These are phyloP conservation scores for Raffaelea albimanens DNA, from an alignment of 2,329 filamentous ascomycete species.

Conservation along the genomic window DNA sequence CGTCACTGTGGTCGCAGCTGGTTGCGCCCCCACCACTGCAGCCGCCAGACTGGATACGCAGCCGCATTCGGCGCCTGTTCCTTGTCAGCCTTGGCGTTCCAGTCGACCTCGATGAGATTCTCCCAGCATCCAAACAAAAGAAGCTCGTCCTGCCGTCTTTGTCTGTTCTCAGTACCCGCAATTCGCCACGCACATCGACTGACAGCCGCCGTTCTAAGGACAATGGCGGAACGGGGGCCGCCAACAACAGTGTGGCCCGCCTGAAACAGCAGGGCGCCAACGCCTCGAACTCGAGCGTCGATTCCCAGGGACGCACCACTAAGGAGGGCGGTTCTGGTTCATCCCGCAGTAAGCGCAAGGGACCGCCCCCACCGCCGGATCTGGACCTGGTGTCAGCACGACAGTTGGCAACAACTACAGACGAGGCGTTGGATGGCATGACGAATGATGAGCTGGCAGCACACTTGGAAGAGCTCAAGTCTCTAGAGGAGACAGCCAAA, in stretches of 20 bases:
- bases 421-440: slow-evolving; percentile 71
- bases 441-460: slow-evolving; percentile 64
- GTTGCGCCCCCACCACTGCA: slow-evolving; percentile 90
- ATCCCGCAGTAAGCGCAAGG: slow-evolving; percentile 35
- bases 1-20: slow-evolving; percentile 92
- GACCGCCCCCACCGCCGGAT: slow-evolving; percentile 59
- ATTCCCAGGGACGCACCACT: slow-evolving; percentile 48
- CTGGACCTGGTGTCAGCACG: slow-evolving; percentile 71
- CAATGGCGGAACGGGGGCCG: background rate
- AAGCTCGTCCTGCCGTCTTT: slow-evolving; percentile 89
- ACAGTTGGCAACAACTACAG: slow-evolving; percentile 73
- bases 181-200: slow-evolving; percentile 44
- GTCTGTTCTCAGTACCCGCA: slow-evolving; percentile 24
- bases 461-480: slow-evolving; percentile 62
- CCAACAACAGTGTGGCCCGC: slow-evolving; percentile 15
- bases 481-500: slow-evolving; percentile 60
- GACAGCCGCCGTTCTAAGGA: slow-evolving; percentile 40
- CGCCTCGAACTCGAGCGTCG: slow-evolving; percentile 48
- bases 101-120: slow-evolving; percentile 92
- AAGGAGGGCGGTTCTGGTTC: slow-evolving; percentile 19
- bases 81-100: slow-evolving; percentile 92
- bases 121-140: slow-evolving; percentile 95
- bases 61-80: slow-evolving; percentile 87
- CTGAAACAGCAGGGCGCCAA: slow-evolving; percentile 37
- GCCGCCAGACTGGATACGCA: slow-evolving; percentile 95